phyloP scores from a whole-genome alignment of 768 basidiomycete genomes.

The Leccinum obscurum region DNA sequence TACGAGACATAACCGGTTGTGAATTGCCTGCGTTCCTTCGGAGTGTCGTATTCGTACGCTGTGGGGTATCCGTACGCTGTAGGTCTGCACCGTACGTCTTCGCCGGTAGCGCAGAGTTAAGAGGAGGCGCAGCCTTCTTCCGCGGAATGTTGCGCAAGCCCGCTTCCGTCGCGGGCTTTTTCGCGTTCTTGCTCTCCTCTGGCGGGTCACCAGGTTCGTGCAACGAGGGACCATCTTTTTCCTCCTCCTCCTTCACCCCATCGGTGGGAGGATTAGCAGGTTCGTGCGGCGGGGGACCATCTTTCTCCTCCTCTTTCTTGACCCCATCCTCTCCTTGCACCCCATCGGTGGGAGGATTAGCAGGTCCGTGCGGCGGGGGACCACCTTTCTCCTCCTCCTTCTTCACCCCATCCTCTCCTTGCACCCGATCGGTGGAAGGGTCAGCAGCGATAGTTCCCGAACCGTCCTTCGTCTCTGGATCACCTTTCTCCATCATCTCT shows the following conservation, averaged over 20 bases:
- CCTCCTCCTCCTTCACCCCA: too few relatives aligned
- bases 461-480: background rate
- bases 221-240: too few relatives aligned
- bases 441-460: background rate
- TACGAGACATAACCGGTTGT: background rate
- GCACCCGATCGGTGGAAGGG: background rate
- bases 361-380: background rate
- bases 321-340: too few relatives aligned
- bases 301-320: background rate
- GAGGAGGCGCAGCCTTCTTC: background rate
- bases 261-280: too few relatives aligned
- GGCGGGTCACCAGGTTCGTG: background rate
- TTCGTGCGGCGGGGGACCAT: too few relatives aligned
- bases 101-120: too few relatives aligned
- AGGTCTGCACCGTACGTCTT: too few relatives aligned
- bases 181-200: background rate
- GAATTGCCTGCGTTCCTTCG: too few relatives aligned
- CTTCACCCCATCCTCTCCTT: background rate
- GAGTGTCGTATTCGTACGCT: too few relatives aligned
- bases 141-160: too few relatives aligned
- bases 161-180: background rate
- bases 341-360: background rate
- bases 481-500: conserved; percentile 22
- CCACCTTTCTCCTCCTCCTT: background rate
- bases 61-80: too few relatives aligned